Base-by-base conservation (phyloP, 169 alveolate genomes). In the Plasmodium vivax region DNA sequence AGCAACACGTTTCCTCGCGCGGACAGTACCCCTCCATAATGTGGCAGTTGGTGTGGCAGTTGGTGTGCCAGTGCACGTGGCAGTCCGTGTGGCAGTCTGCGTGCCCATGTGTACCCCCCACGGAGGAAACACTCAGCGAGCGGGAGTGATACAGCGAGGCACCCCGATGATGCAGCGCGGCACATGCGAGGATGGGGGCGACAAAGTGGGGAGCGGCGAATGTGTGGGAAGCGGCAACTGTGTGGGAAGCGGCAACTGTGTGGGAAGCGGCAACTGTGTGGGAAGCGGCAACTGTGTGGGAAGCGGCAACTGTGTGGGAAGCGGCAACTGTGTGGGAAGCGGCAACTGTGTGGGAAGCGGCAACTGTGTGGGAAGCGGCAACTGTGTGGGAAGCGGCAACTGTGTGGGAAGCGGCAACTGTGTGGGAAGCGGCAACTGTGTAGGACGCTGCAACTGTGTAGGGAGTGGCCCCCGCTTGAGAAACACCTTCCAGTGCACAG, bases 401-500 rank as follows among this genome's bases (percentile, higher is more conserved):
- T 38, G 45, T 38, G 45, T 38, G 8, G 45, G 45, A 38, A 38
- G 45, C 45, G 45, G 45, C 6, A 38, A 38, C 45, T 38, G 9
- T 2, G 45, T 38, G 6, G 9, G 45, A 38, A 38, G 45, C 45
- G 45, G 10, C 45, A 38, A 38, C 45, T 38, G 6, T 1, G 8
- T 38, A 5, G 45, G 45, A 38, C 4, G 45, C 45, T 6, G 6
- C 6, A 3, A 38, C 45, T 38, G 27, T 16, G 41, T 30, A 14
- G 83, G 58, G n/a, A 38, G 47, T 19, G 30, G 3, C 16, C 43
- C 77, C 45, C 47, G 19, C 58, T 0, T 82, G 83, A 82, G 58
- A 62, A 68, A 79, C 51, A 54, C 81, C 5, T 90, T 90, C 83
- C 72, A 90, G 51, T 45, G 94, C 75, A 90, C 92, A 58, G 94